These are phyloP conservation scores for Pseudoneurospora amorphoporcata DNA, from an alignment of 495 filamentous ascomycete genomes.

Conservation along the genomic window DNA sequence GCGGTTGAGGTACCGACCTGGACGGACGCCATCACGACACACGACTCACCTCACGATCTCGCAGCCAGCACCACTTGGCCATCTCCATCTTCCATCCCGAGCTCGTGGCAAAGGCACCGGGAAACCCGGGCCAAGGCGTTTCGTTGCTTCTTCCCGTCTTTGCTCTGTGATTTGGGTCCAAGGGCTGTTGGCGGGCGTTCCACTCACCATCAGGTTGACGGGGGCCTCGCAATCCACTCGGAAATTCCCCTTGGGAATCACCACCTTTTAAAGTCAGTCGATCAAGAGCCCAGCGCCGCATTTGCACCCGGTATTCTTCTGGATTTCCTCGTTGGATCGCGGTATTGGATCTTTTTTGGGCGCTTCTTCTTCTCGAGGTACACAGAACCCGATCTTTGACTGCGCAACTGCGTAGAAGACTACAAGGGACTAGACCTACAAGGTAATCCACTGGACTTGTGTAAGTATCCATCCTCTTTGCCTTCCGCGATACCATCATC, in stretches of 20 bases:
- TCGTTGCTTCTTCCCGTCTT: background rate
- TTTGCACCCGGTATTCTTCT: background rate
- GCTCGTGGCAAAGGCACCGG: background rate
- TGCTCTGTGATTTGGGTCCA: background rate
- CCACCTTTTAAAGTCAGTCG: background rate
- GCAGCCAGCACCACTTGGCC: background rate
- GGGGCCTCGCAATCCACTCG: background rate
- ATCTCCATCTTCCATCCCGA: background rate
- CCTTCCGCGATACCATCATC: background rate
- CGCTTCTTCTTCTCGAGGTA: background rate
- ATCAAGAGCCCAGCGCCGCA: background rate
- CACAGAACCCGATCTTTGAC: background rate
- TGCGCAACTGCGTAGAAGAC: background rate
- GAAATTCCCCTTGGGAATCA: background rate
- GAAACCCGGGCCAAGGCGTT: background rate
- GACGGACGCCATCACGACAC: constrained; percentile 17
- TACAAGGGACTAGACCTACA: background rate
- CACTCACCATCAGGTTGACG: background rate
- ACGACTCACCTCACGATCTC: constrained; percentile 9
- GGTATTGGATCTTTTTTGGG: background rate
- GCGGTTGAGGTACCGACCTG: constrained; percentile 20
- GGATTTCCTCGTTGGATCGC: background rate
- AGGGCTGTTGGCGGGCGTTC: background rate
- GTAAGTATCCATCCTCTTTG: background rate
- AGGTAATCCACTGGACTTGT: background rate